phyloP scores from a whole-genome alignment of 2,329 filamentous ascomycete genomes.

The Celoporthe dispersa region DNA sequence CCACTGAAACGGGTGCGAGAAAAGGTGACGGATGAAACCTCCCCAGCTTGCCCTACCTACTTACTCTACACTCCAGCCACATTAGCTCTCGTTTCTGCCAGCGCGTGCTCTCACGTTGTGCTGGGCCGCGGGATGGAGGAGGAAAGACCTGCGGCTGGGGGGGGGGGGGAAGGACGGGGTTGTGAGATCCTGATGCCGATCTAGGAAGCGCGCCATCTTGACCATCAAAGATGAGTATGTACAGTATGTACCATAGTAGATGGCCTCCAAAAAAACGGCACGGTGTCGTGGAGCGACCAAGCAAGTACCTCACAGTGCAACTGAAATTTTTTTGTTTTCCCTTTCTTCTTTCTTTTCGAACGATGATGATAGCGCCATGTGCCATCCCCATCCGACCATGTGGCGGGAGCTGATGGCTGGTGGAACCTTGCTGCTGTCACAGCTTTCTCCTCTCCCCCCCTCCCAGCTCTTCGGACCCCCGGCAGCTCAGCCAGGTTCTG shows the following conservation, averaged over 20 bases:
- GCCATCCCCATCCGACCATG: neutral
- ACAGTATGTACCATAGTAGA: neutral
- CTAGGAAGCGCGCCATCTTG: neutral
- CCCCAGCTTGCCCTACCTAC: neutral
- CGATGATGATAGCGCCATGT: neutral
- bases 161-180: neutral
- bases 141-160: neutral
- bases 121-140: neutral
- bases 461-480: neutral
- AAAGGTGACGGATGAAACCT: slow-evolving; percentile 16
- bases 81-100: slow-evolving; percentile 7
- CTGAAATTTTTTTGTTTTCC: neutral
- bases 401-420: neutral
- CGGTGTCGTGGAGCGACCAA: neutral
- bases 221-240: neutral
- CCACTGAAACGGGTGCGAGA: slow-evolving; percentile 20
- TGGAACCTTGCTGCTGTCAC: neutral
- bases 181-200: slow-evolving; percentile 3
- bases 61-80: neutral
- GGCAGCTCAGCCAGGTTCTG: neutral
- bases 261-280: neutral
- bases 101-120: neutral
- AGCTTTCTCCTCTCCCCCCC: neutral
- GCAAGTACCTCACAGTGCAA: slow-evolving; percentile 8
- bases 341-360: neutral